These are phyloP conservation scores for Aspergillus sp. DNA, from an alignment of 2,329 filamentous ascomycete genomes.

Conservation along the genomic window DNA sequence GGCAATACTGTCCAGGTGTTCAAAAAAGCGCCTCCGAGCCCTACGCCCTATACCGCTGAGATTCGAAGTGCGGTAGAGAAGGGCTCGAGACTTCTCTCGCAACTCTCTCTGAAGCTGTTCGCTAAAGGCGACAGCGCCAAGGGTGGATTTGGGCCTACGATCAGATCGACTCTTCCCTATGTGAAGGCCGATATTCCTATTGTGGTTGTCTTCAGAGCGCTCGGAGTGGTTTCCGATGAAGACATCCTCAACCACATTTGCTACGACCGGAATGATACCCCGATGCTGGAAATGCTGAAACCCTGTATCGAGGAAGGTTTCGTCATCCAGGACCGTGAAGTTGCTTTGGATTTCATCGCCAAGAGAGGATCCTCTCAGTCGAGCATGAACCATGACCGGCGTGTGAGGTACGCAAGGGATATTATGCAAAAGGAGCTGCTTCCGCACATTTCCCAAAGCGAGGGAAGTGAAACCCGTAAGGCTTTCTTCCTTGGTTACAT, in stretches of 20 bases:
- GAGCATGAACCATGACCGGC: conserved; percentile 71
- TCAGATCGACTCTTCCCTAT: conserved; percentile 85
- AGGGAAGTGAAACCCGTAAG: conserved; percentile 91
- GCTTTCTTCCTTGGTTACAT: conserved; percentile 99
- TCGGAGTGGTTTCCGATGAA: conserved; percentile 93
- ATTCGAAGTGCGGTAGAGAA: conserved; percentile 95
- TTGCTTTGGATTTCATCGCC: conserved; percentile 90
- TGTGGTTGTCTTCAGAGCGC: conserved; percentile 86
- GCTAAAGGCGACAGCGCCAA: conserved; percentile 74
- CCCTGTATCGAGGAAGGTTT: conserved; percentile 97
- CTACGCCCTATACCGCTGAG: conserved; percentile 87
- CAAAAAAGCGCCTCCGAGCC: conserved; percentile 89
- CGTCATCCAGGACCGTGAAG: conserved; percentile 88
- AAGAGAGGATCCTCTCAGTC: conserved; percentile 70
- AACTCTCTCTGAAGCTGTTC: conserved; percentile 81
- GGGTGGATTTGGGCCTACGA: conserved; percentile 75
- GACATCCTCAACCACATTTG: conserved; percentile 98
- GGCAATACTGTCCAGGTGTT: conserved; percentile 99
- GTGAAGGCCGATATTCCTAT: conserved; percentile 91
- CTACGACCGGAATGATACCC: conserved; percentile 87
- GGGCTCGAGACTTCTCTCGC: conserved; percentile 88
- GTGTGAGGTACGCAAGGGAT: conserved; percentile 84
- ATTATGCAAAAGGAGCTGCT: conserved; percentile 95
- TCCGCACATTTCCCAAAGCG: conserved; percentile 89
- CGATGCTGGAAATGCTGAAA: conserved; percentile 96